Evolutionary conservation across 805 yeast species (phyloP).

Genomic region (Saccharomycopsis sp.): DNA sequence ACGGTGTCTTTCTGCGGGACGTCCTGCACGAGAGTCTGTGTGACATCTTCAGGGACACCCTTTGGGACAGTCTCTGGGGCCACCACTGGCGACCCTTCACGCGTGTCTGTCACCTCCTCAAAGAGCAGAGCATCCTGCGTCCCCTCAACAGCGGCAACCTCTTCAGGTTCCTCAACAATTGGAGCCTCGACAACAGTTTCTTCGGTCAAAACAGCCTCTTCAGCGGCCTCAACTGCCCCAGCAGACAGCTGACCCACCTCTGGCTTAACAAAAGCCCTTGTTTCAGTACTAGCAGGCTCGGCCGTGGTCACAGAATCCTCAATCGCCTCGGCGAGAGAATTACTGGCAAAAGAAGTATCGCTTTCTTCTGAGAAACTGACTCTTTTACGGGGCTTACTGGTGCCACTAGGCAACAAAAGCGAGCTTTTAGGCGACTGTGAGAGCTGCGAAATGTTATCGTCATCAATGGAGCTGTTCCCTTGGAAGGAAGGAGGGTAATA

Average conservation of each 20-base stretch:
- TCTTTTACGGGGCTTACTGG: slow-evolving; percentile 12
- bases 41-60: too few species aligned
- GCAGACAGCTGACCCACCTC: too few species aligned
- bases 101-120: background rate
- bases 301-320: background rate
- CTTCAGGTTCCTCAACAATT: background rate
- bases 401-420: background rate
- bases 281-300: background rate
- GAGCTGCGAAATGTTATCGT: background rate
- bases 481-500: slow-evolving; percentile 22
- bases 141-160: background rate
- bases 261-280: background rate
- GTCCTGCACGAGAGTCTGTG: too few species aligned
- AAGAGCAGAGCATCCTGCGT: background rate
- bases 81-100: background rate
- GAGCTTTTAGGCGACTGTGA: slow-evolving; percentile 1
- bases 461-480: background rate
- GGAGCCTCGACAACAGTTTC: background rate
- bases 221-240: background rate
- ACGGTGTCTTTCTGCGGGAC: too few species aligned
- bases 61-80: too few species aligned
- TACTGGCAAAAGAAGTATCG: slow-evolving; percentile 7
- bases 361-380: slow-evolving; percentile 21
- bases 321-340: slow-evolving; percentile 5
- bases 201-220: background rate